Conservation (phyloP, 208 protist genomes). For the Phytomonas sp. region DNA sequence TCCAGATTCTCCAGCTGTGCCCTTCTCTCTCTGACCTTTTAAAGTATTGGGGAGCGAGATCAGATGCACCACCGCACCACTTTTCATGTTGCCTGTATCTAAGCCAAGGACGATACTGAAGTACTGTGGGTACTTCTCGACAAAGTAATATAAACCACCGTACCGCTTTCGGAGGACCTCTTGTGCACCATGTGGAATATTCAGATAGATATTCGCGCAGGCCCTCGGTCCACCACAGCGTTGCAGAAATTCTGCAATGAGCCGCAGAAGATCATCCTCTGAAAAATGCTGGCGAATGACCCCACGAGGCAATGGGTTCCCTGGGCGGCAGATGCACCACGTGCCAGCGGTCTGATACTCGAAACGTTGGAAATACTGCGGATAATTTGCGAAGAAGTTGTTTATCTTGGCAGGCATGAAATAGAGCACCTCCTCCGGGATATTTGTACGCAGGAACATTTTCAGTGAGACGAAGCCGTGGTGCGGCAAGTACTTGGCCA, state of each 20-base stretch:
- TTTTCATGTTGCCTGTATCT: constrained; percentile 49
- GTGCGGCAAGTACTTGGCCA: constrained; percentile 63
- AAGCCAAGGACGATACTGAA: constrained; percentile 76
- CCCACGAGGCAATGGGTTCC: constrained; percentile 67
- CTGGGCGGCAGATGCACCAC: constrained; percentile 69
- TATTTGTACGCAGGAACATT: constrained; percentile 44
- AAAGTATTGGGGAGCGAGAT: constrained; percentile 38
- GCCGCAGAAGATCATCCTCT: constrained; percentile 66
- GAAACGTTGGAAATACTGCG: constrained; percentile 82
- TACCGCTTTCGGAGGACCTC: constrained; percentile 60
- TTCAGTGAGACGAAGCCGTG: constrained; percentile 61
- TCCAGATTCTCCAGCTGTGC: not conserved
- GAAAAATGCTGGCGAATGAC: constrained; percentile 73
- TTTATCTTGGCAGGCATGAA: constrained; percentile 59
- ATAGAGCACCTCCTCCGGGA: constrained; percentile 67
- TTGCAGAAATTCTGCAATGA: constrained; percentile 75
- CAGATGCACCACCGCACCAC: constrained; percentile 68
- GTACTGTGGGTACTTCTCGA: constrained; percentile 61
- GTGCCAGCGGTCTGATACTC: constrained; percentile 62
- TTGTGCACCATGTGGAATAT: constrained; percentile 73
- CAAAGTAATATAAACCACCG: constrained; percentile 72
- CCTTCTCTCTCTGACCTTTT: not conserved
- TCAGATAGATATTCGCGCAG: constrained; percentile 38
- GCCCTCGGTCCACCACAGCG: constrained; percentile 24
- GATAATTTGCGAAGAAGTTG: constrained; percentile 79